Evolutionary conservation across 2,329 filamentous ascomycete species (phyloP).

Genomic region (Pestalotiopsis sp.): DNA sequence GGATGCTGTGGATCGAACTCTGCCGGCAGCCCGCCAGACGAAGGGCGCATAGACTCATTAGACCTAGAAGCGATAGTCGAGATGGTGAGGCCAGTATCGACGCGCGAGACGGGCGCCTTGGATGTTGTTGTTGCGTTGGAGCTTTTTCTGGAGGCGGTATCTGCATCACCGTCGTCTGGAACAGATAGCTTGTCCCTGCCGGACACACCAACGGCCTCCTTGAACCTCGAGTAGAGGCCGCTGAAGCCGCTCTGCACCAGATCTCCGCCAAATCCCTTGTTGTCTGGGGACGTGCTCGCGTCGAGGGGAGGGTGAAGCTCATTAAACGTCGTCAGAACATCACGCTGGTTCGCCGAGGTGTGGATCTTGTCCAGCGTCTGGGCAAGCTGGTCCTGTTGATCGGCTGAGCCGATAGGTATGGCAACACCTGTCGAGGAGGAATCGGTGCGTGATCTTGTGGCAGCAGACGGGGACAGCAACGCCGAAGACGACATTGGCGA

Average conservation of each 20-base stretch:
- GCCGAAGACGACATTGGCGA: slow-evolving; percentile 38
- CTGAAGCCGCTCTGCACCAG: slow-evolving; percentile 83
- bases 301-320: slow-evolving; percentile 78
- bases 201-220: slow-evolving; percentile 76
- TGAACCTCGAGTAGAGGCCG: slow-evolving; percentile 84
- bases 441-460: slow-evolving; percentile 38
- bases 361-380: slow-evolving; percentile 87
- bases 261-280: slow-evolving; percentile 71
- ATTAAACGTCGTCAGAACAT: slow-evolving; percentile 88
- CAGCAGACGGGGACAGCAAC: slow-evolving; percentile 28
- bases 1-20: slow-evolving; percentile 45
- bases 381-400: slow-evolving; percentile 75
- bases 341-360: slow-evolving; percentile 81
- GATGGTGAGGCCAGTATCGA: slow-evolving; percentile 38
- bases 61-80: slow-evolving; percentile 36
- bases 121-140: slow-evolving; percentile 42
- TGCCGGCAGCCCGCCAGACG: slow-evolving; percentile 35
- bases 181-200: slow-evolving; percentile 38
- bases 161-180: slow-evolving; percentile 34
- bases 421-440: slow-evolving; percentile 47
- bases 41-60: slow-evolving; percentile 32
- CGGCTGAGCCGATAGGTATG: slow-evolving; percentile 47
- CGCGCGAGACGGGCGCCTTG: slow-evolving; percentile 43
- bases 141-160: slow-evolving; percentile 45
- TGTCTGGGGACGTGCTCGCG: slow-evolving; percentile 61